Conservation (phyloP, 305 asterid genomes). For the Caryopteris hybrid region DNA sequence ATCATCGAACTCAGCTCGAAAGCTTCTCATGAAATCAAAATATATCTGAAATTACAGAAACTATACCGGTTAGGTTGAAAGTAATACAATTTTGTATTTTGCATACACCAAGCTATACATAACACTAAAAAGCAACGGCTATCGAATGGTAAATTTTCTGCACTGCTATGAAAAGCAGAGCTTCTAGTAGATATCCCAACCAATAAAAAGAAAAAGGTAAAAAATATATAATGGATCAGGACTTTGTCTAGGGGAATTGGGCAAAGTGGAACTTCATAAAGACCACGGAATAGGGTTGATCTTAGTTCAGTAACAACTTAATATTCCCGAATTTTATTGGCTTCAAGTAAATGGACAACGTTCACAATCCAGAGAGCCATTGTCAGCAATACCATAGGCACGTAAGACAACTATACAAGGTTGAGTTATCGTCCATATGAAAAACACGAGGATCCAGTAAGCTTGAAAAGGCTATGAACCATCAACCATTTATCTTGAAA, state of each 20-base stretch:
- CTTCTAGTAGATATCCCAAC: not conserved
- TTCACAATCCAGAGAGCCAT: not conserved
- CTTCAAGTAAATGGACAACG: not conserved
- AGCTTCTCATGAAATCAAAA: conserved; percentile 78
- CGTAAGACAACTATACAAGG: not conserved
- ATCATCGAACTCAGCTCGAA: conserved; percentile 64
- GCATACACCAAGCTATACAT: not conserved
- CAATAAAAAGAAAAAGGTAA: not conserved
- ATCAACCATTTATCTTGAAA: not conserved
- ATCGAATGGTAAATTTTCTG: not conserved
- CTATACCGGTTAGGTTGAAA: not conserved
- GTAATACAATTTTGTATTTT: not conserved
- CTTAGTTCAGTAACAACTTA: not conserved
- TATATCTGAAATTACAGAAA: conserved; percentile 48
- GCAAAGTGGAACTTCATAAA: not conserved
- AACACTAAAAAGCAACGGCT: not conserved
- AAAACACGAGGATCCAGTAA: not conserved
- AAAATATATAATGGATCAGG: not conserved
- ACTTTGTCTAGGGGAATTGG: not conserved
- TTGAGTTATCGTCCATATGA: not conserved
- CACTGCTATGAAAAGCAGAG: not conserved
- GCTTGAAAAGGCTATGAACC: not conserved
- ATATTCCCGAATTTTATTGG: not conserved
- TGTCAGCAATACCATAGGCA: not conserved
- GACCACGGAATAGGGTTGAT: not conserved